Evolutionary conservation across 441 rosid species (phyloP).

Genomic region (Lepidium campestre): DNA sequence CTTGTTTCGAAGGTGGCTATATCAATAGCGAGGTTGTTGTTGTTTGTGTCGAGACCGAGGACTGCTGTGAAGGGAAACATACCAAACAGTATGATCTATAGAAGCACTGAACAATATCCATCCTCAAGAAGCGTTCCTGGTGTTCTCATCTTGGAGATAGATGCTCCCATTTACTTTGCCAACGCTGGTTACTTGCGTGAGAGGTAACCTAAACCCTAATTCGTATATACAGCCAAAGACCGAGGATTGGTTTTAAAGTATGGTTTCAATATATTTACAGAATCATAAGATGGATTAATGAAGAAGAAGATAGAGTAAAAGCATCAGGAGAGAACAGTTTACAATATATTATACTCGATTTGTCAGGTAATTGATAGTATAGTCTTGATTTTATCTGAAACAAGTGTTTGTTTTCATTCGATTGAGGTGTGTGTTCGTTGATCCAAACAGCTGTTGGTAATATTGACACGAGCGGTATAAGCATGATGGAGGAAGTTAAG

Average conservation of each 20-base stretch:
- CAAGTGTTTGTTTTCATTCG: neutral
- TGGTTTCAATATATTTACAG: conserved; percentile 23
- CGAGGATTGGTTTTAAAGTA: neutral
- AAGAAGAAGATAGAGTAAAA: conserved; percentile 75
- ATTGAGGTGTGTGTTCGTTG: neutral
- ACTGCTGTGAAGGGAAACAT: conserved; percentile 73
- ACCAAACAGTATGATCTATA: conserved; percentile 63
- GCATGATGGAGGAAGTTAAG: conserved; percentile 86
- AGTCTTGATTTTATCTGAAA: neutral
- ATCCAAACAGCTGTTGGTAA: conserved; percentile 69
- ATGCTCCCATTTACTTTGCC: conserved; percentile 92
- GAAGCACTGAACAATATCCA: conserved; percentile 79
- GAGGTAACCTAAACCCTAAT: conserved; percentile 38
- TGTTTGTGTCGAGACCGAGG: conserved; percentile 86
- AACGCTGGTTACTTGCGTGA: conserved; percentile 86
- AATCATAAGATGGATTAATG: conserved; percentile 83
- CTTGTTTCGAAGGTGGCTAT: conserved; percentile 59
- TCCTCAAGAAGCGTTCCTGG: conserved; percentile 58
- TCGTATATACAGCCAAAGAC: neutral
- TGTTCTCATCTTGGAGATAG: conserved; percentile 74
- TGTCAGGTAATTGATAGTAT: conserved; percentile 48
- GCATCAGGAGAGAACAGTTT: conserved; percentile 43
- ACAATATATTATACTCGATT: conserved; percentile 71
- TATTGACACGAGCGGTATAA: conserved; percentile 93
- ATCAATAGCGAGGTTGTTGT: conserved; percentile 62